Evolutionary conservation across 2,329 filamentous ascomycete genomes (phyloP).

Genomic region (Ramularia endophylla): DNA sequence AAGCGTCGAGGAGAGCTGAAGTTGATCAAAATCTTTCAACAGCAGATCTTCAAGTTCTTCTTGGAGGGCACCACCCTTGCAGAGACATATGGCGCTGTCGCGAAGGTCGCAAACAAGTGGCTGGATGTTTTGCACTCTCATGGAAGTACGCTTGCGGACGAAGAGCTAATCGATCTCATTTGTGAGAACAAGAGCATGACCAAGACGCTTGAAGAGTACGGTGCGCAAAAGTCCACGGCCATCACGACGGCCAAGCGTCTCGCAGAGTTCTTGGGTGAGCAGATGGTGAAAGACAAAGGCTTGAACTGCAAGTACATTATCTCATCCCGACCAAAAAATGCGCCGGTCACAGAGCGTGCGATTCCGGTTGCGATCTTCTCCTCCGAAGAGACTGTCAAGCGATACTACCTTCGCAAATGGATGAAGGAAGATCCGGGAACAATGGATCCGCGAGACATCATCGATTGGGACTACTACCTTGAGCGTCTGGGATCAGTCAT

Average conservation of each 20-base stretch:
- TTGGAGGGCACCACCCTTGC: slow-evolving; percentile 79
- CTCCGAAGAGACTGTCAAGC: slow-evolving; percentile 80
- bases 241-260: slow-evolving; percentile 95
- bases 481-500: slow-evolving; percentile 96
- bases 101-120: slow-evolving; percentile 94
- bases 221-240: slow-evolving; percentile 92
- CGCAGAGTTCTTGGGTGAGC: slow-evolving; percentile 92
- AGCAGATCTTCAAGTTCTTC: slow-evolving; percentile 99
- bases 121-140: slow-evolving; percentile 88
- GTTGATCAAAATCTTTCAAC: slow-evolving; percentile 99
- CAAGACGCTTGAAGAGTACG: slow-evolving; percentile 96
- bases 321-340: slow-evolving; percentile 75
- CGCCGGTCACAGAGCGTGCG: slow-evolving; percentile 89
- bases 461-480: slow-evolving; percentile 97
- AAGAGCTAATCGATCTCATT: slow-evolving; percentile 99
- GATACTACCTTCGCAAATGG: slow-evolving; percentile 90
- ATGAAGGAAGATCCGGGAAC: slow-evolving; percentile 85
- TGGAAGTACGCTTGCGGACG: slow-evolving; percentile 84
- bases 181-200: slow-evolving; percentile 98
- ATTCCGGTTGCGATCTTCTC: slow-evolving; percentile 97
- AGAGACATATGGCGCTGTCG: slow-evolving; percentile 86
- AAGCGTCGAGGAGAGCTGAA: slow-evolving; percentile 97
- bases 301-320: slow-evolving; percentile 99
- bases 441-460: slow-evolving; percentile 80
- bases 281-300: slow-evolving; percentile 99